Percentiles rank a stretch among this genome's conserved stretches.
phyloP scores from a whole-genome alignment of 768 basidiomycete genomes.

The Cystofilobasidium bisporidii region DNA sequence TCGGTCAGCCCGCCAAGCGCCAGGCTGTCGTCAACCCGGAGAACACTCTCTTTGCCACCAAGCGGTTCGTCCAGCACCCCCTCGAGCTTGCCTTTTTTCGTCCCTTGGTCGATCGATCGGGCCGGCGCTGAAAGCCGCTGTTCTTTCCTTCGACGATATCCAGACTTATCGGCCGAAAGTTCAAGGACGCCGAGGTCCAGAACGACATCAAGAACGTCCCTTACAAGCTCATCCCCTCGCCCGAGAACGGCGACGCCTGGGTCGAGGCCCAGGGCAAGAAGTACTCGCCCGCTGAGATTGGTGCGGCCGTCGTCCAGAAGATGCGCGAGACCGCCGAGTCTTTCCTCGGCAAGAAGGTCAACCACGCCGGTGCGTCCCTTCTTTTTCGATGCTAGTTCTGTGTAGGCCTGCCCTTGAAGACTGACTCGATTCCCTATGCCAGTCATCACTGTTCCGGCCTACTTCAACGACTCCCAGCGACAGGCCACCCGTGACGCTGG shows the following conservation, averaged over 20 bases:
- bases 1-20: conserved; percentile 92
- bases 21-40: conserved; percentile 91
- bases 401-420: background rate
- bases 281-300: conserved; percentile 50
- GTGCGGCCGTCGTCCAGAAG: conserved; percentile 54
- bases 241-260: conserved; percentile 47
- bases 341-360: conserved; percentile 83
- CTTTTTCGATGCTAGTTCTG: too few relatives aligned
- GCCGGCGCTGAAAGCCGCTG: background rate
- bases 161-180: conserved; percentile 72
- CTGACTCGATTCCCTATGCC: background rate
- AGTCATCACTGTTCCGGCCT: conserved; percentile 92
- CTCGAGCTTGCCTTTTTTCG: background rate
- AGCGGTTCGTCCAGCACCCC: conserved; percentile 20
- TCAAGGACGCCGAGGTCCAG: conserved; percentile 84
- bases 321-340: conserved; percentile 95
- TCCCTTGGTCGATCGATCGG: background rate
- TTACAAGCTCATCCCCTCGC: conserved; percentile 53
- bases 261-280: conserved; percentile 78
- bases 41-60: conserved; percentile 61
- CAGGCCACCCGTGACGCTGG: conserved; percentile 98
- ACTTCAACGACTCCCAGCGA: conserved; percentile 99
- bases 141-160: background rate
- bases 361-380: conserved; percentile 51
- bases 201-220: conserved; percentile 60